These are phyloP conservation scores for Escallonia rubra DNA, from an alignment of 129 eudicot species.

Conservation along the genomic window DNA sequence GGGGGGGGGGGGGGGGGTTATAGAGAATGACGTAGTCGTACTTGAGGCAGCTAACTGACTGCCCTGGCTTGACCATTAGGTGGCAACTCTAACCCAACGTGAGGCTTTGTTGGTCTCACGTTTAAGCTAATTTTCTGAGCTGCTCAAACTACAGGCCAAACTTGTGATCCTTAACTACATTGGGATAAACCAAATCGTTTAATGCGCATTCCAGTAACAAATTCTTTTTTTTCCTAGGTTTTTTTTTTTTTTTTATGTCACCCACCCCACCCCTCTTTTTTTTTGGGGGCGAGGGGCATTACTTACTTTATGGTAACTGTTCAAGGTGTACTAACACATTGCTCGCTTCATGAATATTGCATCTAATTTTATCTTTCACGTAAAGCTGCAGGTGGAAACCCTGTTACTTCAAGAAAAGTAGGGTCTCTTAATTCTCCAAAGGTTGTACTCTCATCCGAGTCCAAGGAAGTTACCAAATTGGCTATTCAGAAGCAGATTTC, in stretches of 20 bases:
- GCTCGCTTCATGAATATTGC: neutral
- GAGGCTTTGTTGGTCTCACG: neutral
- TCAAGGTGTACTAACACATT: neutral
- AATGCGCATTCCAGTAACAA: no score
- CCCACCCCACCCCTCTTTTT: neutral
- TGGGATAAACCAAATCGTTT: neutral
- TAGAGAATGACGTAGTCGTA: no score
- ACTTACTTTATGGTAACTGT: neutral
- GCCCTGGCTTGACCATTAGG: neutral
- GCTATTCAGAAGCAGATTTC: slow-evolving; percentile 43
- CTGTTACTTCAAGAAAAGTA: slow-evolving; percentile 42
- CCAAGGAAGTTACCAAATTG: slow-evolving; percentile 31
- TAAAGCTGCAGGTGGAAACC: slow-evolving; percentile 63
- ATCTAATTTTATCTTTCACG: slow-evolving; percentile 8
- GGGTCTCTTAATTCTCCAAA: slow-evolving; percentile 24
- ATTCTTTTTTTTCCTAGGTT: neutral
- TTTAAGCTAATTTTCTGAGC: neutral
- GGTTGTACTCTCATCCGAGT: slow-evolving; percentile 22
- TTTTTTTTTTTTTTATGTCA: neutral
- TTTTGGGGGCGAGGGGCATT: slow-evolving; percentile 4
- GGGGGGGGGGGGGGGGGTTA: no score
- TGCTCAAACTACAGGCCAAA: no score
- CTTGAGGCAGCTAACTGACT: slow-evolving; percentile 1
- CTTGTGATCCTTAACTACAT: neutral
- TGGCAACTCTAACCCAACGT: neutral